Percentiles rank a stretch among this genome's conserved stretches.
phyloP scores from a whole-genome alignment of 768 basidiomycete genomes.

The Boletus bicolor region DNA sequence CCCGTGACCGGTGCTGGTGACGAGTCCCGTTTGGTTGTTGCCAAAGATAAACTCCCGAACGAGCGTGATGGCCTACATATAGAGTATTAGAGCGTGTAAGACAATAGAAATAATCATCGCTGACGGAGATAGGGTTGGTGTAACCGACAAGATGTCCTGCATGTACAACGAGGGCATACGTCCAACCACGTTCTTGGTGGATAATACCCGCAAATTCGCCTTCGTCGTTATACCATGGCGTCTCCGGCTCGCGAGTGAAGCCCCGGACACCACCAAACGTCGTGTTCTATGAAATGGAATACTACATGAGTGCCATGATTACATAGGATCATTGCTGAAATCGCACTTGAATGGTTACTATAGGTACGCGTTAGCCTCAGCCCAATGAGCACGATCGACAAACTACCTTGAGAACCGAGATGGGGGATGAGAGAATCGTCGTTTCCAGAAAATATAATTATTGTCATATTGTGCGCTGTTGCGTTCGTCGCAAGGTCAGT shows the following conservation, averaged over 20 bases:
- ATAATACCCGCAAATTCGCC: conserved; percentile 64
- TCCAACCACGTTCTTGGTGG: conserved; percentile 69
- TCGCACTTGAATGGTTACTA: conserved; percentile 55
- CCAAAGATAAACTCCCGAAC: conserved; percentile 68
- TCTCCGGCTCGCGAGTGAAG: conserved; percentile 65
- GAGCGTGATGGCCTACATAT: conserved; percentile 54
- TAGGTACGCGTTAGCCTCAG: conserved; percentile 9
- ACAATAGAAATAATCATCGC: conserved; percentile 15
- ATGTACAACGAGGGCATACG: conserved; percentile 36
- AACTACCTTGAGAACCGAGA: conserved; percentile 57
- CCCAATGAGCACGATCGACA: neutral
- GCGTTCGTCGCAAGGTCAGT: conserved; percentile 65
- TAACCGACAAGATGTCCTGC: conserved; percentile 42
- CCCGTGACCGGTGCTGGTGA: conserved; percentile 32
- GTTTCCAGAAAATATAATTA: conserved; percentile 68
- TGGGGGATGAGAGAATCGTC: conserved; percentile 67
- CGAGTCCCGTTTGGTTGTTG: conserved; percentile 54
- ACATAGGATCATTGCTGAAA: neutral
- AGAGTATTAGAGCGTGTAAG: neutral
- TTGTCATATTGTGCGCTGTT: conserved; percentile 44
- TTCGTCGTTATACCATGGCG: conserved; percentile 60
- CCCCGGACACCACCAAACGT: conserved; percentile 78
- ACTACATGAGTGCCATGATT: neutral
- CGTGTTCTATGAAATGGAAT: conserved; percentile 50
- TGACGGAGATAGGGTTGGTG: conserved; percentile 44